Evolutionary conservation across 257 asterid species (phyloP).

Genomic region (Solanum appendiculatum): DNA sequence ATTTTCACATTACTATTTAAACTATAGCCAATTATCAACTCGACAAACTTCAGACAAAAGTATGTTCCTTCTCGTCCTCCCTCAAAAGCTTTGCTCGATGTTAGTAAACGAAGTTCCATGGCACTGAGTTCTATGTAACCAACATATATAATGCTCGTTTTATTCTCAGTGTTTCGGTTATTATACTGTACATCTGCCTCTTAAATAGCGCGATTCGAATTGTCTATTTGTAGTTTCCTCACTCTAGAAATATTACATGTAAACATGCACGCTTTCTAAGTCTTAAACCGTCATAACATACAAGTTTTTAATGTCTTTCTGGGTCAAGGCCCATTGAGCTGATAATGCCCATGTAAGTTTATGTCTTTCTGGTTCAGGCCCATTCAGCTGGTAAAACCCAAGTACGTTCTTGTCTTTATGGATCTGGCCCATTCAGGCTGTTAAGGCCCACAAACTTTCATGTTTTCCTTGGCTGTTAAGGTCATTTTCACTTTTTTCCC

Average conservation of each 20-base stretch:
- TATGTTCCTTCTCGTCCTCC: not conserved
- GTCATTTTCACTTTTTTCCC: too few species aligned
- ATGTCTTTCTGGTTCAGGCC: not conserved
- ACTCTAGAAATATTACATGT: not conserved
- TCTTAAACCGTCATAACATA: too few species aligned
- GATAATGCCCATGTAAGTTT: too few species aligned
- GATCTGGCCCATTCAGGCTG: not conserved
- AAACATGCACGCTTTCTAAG: too few species aligned
- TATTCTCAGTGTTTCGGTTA: too few species aligned
- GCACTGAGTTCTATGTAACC: too few species aligned
- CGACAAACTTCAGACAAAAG: not conserved
- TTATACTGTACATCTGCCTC: accelerated
- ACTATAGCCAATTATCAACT: not conserved
- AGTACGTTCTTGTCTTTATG: not conserved
- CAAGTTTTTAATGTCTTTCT: not conserved
- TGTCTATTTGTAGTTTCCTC: not conserved
- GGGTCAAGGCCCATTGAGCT: not conserved
- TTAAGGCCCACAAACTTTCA: not conserved
- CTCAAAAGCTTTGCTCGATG: too few species aligned
- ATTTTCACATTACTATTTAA: not conserved
- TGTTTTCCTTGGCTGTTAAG: not conserved
- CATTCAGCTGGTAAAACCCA: not conserved
- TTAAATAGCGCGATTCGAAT: not conserved
- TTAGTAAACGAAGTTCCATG: too few species aligned
- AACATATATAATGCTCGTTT: not conserved